Percentiles rank a stretch among this genome's conserved stretches.
These are phyloP conservation scores for Vitis hybrid DNA, from an alignment of 177 flowering plant species.

Conservation along the genomic window DNA sequence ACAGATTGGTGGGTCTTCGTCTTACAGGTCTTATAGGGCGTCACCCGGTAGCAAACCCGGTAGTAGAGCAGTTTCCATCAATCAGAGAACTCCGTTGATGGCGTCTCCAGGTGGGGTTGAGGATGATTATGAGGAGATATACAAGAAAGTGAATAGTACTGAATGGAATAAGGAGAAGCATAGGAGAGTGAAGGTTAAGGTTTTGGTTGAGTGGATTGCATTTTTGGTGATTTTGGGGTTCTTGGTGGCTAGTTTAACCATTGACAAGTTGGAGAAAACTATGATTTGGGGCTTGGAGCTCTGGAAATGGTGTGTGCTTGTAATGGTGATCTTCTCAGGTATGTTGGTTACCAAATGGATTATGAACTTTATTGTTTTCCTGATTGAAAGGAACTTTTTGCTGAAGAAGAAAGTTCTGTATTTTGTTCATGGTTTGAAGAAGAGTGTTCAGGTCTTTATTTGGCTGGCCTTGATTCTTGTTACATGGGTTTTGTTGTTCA, in stretches of 20 bases:
- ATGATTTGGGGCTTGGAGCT: slow-evolving; percentile 46
- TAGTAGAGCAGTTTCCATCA: slow-evolving; percentile 22
- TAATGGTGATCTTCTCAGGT: slow-evolving; percentile 52
- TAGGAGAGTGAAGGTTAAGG: slow-evolving; percentile 26
- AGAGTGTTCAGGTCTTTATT: slow-evolving; percentile 48
- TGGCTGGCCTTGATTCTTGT: slow-evolving; percentile 56
- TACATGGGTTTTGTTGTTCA: slow-evolving; percentile 52
- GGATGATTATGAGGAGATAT: slow-evolving; percentile 36
- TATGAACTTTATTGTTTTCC: slow-evolving; percentile 41
- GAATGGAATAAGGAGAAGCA: slow-evolving; percentile 23
- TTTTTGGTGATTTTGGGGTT: slow-evolving; percentile 29
- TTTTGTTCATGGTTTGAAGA: slow-evolving; percentile 60
- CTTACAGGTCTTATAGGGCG: slow-evolving; percentile 18
- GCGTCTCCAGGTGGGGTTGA: slow-evolving; percentile 30
- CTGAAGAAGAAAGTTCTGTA: slow-evolving; percentile 58
- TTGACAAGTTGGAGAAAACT: slow-evolving; percentile 15
- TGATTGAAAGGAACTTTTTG: slow-evolving; percentile 62
- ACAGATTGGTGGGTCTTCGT: slow-evolving; percentile 16
- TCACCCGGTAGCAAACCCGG: slow-evolving; percentile 27
- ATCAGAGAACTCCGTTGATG: slow-evolving; percentile 41
- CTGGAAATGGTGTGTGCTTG: slow-evolving; percentile 71
- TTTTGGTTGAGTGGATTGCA: slow-evolving; percentile 35
- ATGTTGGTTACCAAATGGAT: slow-evolving; percentile 48
- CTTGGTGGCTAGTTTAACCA: slow-evolving; percentile 39
- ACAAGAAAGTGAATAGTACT: slow-evolving; percentile 22